These are phyloP conservation scores for Fusarium guadeloupense DNA, from an alignment of 2,329 filamentous ascomycete species.

Conservation along the genomic window DNA sequence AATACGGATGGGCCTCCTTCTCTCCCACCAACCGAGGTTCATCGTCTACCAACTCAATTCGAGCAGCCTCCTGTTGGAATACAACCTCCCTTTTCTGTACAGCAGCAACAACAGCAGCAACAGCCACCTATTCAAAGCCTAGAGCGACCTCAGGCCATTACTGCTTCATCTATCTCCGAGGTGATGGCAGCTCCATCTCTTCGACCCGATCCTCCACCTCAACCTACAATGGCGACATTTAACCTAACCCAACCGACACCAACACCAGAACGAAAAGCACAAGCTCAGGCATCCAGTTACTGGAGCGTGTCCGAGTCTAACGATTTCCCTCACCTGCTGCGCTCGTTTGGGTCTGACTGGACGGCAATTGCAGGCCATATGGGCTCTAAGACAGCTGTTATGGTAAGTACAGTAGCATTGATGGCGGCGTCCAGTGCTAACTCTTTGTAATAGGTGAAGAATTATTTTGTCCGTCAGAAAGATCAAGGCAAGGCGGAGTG, in stretches of 20 bases:
- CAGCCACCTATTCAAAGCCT: conserved; percentile 42
- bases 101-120: conserved; percentile 43
- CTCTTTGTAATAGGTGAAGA: conserved; percentile 65
- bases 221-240: conserved; percentile 60
- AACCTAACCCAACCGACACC: conserved; percentile 56
- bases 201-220: conserved; percentile 62
- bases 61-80: conserved; percentile 55
- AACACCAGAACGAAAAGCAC: conserved; percentile 60
- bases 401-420: conserved; percentile 65
- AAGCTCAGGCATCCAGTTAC: conserved; percentile 77
- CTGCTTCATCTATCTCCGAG: conserved; percentile 57
- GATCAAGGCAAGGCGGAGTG: conserved; percentile 68
- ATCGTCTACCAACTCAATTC: conserved; percentile 55
- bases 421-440: conserved; percentile 12
- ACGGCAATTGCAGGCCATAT: conserved; percentile 78
- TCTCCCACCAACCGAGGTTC: conserved; percentile 51
- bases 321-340: conserved; percentile 77
- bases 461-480: conserved; percentile 72
- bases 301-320: conserved; percentile 86
- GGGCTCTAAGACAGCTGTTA: conserved; percentile 86
- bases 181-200: conserved; percentile 66
- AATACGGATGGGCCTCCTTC: conserved; percentile 54
- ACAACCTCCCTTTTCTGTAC: conserved; percentile 53
- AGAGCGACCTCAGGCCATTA: conserved; percentile 50
- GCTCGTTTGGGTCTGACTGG: conserved; percentile 83